Evolutionary conservation across 352 stramenopile species (phyloP), one percentile per base, ranked within the genome.

Genomic region (Aphanomyces euteiches): DNA sequence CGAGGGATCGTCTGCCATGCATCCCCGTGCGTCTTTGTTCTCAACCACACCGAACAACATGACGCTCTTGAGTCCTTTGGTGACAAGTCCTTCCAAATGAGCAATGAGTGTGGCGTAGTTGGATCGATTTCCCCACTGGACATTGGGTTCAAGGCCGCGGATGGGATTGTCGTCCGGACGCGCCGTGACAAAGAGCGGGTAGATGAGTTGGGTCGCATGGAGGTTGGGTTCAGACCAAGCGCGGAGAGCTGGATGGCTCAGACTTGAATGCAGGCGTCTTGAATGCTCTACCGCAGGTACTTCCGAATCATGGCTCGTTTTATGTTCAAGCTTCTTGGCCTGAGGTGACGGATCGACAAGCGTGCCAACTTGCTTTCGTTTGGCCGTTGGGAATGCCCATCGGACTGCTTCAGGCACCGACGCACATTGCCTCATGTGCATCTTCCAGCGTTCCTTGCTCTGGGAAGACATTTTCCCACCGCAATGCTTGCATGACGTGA

Each of bases 31-130:
- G 72, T 95, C 86, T 76, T 96, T 96, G 66, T 83, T 66, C 58
- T 94, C 84, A 28, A 96, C 85, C 40, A 96, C 89, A 43, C 89
- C 89, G 69, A 96, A 96, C 56, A 96, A 82, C 89, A 96, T 96
- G 65, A 96, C 82, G 43, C 81, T 92, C 34, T 80, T 78, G 50
- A 96, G 75, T 0, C 89, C 89, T 76, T 95, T 91, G 70, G 76
- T 66, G 67, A 88, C 76, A 17, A 92, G 79, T 56, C 76, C 73
- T n/a, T 79, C 80, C 34, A 96, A 69, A 71, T 96, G 86, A 47
- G 76, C 67, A 19, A 95, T 74, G 34, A 96, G 82, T 72, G 87
- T 83, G 40, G 81, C 77, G 77, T 84, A 93, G 53, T 88, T 79
- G n/a, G 72, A 57, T 39, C 83, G 77, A 57, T 83, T 77, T 13